phyloP scores from a whole-genome alignment of 139 green algal species.

The Ettlia oleoabundans region DNA sequence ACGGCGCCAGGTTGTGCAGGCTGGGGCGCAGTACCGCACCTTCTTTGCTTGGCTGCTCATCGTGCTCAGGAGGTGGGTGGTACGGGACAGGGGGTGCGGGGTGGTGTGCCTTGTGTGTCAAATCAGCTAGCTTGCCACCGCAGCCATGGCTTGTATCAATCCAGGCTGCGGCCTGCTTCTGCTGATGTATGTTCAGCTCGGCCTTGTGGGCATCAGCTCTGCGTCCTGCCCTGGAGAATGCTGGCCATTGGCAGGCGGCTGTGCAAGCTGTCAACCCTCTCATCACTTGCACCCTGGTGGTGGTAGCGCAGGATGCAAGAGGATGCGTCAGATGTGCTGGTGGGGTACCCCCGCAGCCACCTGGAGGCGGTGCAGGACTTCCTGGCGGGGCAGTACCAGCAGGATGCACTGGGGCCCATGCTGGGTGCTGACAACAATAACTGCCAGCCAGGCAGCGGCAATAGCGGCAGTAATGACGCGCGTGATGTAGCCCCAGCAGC shows the following conservation, averaged over 20 bases:
- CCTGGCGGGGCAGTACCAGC: conserved; percentile 33
- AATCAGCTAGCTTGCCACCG: too few relatives aligned
- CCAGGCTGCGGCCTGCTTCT: too few relatives aligned
- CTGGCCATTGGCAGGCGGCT: too few relatives aligned
- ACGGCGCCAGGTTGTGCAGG: conserved; percentile 35
- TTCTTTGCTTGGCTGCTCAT: conserved; percentile 78
- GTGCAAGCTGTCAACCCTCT: too few relatives aligned
- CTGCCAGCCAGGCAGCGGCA: too few relatives aligned
- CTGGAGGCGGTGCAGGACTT: conserved; percentile 43
- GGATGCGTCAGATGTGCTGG: conserved; percentile 37
- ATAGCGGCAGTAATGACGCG: not conserved
- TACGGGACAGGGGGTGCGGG: not conserved
- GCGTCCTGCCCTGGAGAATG: too few relatives aligned
- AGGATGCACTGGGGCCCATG: not conserved
- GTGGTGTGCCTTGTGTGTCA: not conserved
- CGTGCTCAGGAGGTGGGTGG: conserved; percentile 40
- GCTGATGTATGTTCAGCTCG: too few relatives aligned
- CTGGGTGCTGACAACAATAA: not conserved
- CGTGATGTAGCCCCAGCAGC: not conserved
- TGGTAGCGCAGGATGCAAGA: conserved; percentile 18
- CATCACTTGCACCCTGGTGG: not conserved
- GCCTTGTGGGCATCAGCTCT: too few relatives aligned
- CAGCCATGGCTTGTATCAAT: too few relatives aligned
- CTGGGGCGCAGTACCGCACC: conserved; percentile 57
- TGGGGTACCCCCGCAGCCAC: conserved; percentile 32